Evolutionary conservation across 768 basidiomycete species (phyloP), one percentile per base, ranked within the genome.

Genomic region (Cytidiella melzeri): DNA sequence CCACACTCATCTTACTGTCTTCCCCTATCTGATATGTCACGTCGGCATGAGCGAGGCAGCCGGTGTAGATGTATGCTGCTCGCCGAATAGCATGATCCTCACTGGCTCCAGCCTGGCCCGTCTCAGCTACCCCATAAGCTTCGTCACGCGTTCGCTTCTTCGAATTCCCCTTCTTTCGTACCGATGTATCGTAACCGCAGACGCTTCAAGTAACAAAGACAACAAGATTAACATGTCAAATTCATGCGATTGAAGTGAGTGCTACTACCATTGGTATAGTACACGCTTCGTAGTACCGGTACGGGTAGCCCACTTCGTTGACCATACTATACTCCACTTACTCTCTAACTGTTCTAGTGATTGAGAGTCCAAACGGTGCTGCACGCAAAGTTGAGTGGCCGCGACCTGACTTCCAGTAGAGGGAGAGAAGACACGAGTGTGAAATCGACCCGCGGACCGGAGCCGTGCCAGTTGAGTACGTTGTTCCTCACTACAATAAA

Each of bases 11-110:
- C n/a, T n/a, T n/a, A n/a, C n/a, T n/a, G n/a, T n/a, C n/a, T n/a
- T 37, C 40, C 6, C 15, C 40, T 6, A 15, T 23, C 3, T 19
- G n/a, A 21, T 56, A 57, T 1, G 62, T 66, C 34, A 71, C 50
- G 6, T 70, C 69, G 0, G 54, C 61, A 54, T 70, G 69, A 1
- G 65, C 69, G 6, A 67, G 57, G 47, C 70, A 71, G 11, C 63
- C 65, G 5, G 64, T 64, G 51, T 61, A 68, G 15, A 49, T 44
- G 43, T 55, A 57, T 4, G 57, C 44, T 1, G 51, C 45, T 9
- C 34, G 34, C 5, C 43, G 52, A 5, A 21, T n/a, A 19, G 6
- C n/a, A n/a, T n/a, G n/a, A n/a, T n/a, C n/a, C n/a, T n/a, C n/a
- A n/a, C n/a, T n/a, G n/a, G n/a, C n/a, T n/a, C n/a, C n/a, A 6